A percentile compares a stretch with the other conserved stretches of the same genome.
phyloP scores from a whole-genome alignment of 1,284 basidiomycete species.

The Rhizoctonia solani region DNA sequence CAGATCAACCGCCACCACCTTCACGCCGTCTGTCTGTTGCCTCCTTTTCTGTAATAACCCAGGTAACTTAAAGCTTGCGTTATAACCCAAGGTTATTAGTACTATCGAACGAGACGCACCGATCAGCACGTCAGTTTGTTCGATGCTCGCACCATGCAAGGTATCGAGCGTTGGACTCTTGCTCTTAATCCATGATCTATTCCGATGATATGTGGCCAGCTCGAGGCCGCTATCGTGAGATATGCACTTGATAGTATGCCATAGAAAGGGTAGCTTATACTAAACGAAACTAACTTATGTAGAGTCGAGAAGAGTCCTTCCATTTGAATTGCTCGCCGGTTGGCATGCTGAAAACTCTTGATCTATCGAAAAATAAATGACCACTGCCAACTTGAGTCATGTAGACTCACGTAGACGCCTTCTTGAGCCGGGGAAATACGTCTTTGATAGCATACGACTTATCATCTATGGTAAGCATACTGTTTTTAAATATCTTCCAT shows the following conservation, averaged over 20 bases:
- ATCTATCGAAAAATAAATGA: not conserved
- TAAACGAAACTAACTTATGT: not conserved
- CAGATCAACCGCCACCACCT: too few relatives aligned
- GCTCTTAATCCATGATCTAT: not conserved
- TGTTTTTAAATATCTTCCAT: not conserved
- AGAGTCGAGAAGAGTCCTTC: slow-evolving; percentile 1
- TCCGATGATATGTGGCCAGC: slow-evolving; percentile 13
- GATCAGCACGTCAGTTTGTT: not conserved
- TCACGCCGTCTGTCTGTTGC: slow-evolving; percentile 1
- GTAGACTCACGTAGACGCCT: slow-evolving; percentile 1
- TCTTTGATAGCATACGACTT: not conserved
- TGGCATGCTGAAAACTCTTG: not conserved
- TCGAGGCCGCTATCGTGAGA: slow-evolving; percentile 10
- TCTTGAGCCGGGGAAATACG: not conserved
- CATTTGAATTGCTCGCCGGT: slow-evolving; percentile 10
- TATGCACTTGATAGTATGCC: not conserved
- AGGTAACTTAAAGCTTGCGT: not conserved
- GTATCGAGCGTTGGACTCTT: slow-evolving; percentile 5
- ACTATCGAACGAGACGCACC: not conserved
- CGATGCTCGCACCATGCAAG: not conserved
- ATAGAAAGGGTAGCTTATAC: not conserved
- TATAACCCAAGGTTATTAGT: not conserved
- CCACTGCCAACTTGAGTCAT: not conserved
- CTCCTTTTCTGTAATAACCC: slow-evolving; percentile 20
- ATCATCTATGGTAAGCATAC: slow-evolving; percentile 7